phyloP scores from a whole-genome alignment of 805 yeast species.

The Yamadazyma nakazawae region DNA sequence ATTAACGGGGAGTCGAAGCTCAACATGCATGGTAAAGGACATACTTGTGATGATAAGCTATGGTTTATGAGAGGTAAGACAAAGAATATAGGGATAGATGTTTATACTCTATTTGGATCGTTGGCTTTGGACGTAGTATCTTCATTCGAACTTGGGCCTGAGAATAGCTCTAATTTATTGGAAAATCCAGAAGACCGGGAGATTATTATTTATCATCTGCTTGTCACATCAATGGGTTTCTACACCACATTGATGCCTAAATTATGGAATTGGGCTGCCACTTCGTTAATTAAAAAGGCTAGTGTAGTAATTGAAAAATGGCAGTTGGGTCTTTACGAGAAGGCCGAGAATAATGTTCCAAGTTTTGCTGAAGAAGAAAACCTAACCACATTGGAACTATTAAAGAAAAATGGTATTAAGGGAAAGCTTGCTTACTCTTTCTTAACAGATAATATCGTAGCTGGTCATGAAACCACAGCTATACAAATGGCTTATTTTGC shows the following conservation, averaged over 20 bases:
- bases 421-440: conserved; percentile 38
- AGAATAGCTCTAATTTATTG: conserved; percentile 45
- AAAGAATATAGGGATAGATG: conserved; percentile 46
- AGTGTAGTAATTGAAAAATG: conserved; percentile 42
- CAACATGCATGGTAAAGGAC: conserved; percentile 36
- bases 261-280: conserved; percentile 50
- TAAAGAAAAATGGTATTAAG: conserved; percentile 28
- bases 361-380: conserved; percentile 16
- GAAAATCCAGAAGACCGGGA: conserved; percentile 36
- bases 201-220: conserved; percentile 41
- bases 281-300: conserved; percentile 35
- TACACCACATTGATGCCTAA: conserved; percentile 61
- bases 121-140: conserved; percentile 71
- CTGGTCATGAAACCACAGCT: conserved; percentile 77
- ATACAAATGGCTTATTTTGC: conserved; percentile 57
- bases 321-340: conserved; percentile 36
- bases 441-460: conserved; percentile 62
- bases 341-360: conserved; percentile 34
- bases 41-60: conserved; percentile 16
- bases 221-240: conserved; percentile 59
- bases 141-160: conserved; percentile 54
- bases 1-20: conserved; percentile 29
- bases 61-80: conserved; percentile 27
- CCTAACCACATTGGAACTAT: conserved; percentile 31
- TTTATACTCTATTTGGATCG: conserved; percentile 60